Base-by-base conservation (phyloP, 371 early-diverging fungal species). In the Lichtheimia ornata region DNA sequence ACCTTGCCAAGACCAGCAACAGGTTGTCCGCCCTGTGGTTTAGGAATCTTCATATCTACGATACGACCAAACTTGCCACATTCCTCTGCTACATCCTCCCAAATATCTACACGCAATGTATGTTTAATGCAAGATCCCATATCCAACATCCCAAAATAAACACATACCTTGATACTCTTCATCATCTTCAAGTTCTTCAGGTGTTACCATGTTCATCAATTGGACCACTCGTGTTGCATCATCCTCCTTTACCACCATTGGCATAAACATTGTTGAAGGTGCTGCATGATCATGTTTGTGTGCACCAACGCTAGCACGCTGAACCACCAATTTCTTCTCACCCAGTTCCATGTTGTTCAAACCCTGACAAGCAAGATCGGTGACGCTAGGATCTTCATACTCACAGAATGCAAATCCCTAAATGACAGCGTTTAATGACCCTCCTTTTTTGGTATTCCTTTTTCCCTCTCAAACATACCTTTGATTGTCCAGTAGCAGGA, bases 381-480 rank as follows among this genome's bases (percentile, higher is more conserved):
- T 97, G 9, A 95, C 79, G 28, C 65, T 83, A 13, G 94, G 89
- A 71, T 97, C 95, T 9, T 83, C 82, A 67, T 94, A 98, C 74
- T 98, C 98, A 74, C 96, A 96, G 64, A 98, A 97, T 0, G 98
- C 98, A 77, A 92, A 97, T 0, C 99, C 98, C 87, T 92, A 68
- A 9, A 15, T 35, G 41, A n/a, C 13, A n/a, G 4, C 18, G 2
- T 11, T 24, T 24, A 49, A 40, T 30, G 55, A 22, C 1, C 12
- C 22, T 6, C 5, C 45, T 1, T 7, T 44, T 7, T 27, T 44
- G 35, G 41, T 35, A 18, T 22, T 17, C 15, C 51, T 20, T 53
- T 24, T 49, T 49, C 18, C 9, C 4, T 22, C 22, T 1, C 7
- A 35, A 24, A 28, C 41, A 41, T 72, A 90, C 90, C 84, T 94